A percentile compares a stretch with the other conserved stretches of the same genome.
phyloP scores from a whole-genome alignment of 352 stramenopile genomes.

The Globisporangium camurandrum region DNA sequence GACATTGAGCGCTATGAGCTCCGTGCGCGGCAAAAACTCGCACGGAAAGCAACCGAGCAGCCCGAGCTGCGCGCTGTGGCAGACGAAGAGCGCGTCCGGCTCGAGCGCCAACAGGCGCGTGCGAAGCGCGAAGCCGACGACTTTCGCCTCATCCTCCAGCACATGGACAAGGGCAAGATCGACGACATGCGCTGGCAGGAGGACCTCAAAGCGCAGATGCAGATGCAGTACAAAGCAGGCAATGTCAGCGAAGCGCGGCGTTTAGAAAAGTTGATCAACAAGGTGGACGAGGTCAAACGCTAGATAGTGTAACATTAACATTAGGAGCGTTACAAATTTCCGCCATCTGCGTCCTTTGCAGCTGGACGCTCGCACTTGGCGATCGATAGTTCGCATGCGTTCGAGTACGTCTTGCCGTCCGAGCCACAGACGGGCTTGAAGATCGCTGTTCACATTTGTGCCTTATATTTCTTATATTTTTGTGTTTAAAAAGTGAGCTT shows the following conservation, averaged over 20 bases:
- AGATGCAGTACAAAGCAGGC: slow-evolving; percentile 86
- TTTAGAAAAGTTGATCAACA: slow-evolving; percentile 74
- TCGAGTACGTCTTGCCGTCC: slow-evolving; percentile 25
- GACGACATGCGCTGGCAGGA: slow-evolving; percentile 84
- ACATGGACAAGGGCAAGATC: slow-evolving; percentile 83
- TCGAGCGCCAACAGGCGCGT: slow-evolving; percentile 44
- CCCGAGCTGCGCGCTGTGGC: slow-evolving; percentile 16
- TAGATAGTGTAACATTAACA: no score
- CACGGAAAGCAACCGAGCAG: slow-evolving; percentile 35
- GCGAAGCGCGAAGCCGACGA: slow-evolving; percentile 64
- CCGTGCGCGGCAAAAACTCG: slow-evolving; percentile 85
- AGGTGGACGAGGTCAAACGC: slow-evolving; percentile 38
- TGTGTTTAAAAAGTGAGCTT: no score
- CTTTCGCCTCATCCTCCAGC: slow-evolving; percentile 68
- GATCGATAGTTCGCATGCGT: neutral
- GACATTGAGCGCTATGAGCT: slow-evolving; percentile 98
- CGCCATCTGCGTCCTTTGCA: neutral
- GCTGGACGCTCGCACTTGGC: neutral
- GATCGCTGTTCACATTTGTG: neutral
- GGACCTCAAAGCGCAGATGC: slow-evolving; percentile 80
- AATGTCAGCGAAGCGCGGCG: slow-evolving; percentile 79
- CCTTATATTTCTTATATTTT: no score
- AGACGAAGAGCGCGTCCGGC: slow-evolving; percentile 60
- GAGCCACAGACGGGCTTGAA: slow-evolving; percentile 8
- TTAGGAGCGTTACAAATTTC: no score